Conservation (phyloP, 192 early-diverging fungal genomes). For the Coemansia sp. region DNA sequence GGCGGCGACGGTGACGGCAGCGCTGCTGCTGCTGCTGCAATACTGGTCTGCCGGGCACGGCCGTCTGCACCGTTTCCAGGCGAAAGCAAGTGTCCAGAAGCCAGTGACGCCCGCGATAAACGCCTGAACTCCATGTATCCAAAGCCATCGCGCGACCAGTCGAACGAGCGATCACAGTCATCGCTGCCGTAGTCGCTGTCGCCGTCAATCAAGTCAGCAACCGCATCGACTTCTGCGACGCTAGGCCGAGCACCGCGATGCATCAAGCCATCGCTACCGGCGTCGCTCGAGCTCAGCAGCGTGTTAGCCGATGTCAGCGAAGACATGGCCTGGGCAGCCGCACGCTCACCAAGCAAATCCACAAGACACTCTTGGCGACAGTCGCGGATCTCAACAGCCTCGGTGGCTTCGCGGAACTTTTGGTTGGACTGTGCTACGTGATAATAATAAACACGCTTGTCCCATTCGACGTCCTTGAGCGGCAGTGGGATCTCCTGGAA, state of each 20-base stretch:
- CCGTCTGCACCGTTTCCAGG: slow-evolving; percentile 9
- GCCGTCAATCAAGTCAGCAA: slow-evolving; percentile 29
- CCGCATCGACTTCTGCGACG: slow-evolving; percentile 15
- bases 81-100: slow-evolving; percentile 16
- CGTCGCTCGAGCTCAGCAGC: too few relatives aligned
- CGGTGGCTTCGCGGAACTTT: slow-evolving; percentile 11
- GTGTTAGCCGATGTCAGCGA: neutral
- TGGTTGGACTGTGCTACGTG: slow-evolving; percentile 30
- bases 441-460: slow-evolving; percentile 50
- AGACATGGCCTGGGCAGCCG: slow-evolving; percentile 5
- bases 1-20: neutral
- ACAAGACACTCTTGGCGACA: slow-evolving; percentile 31
- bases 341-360: slow-evolving; percentile 24
- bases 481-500: slow-evolving; percentile 40
- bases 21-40: neutral
- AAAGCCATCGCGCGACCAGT: slow-evolving; percentile 48
- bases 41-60: neutral
- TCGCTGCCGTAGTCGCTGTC: slow-evolving; percentile 14
- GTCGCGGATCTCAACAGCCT: slow-evolving; percentile 24
- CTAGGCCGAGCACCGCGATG: neutral
- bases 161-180: slow-evolving; percentile 29
- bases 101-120: slow-evolving; percentile 19
- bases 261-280: neutral
- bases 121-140: slow-evolving; percentile 54
- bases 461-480: slow-evolving; percentile 45